Percentiles rank a stretch among this genome's conserved stretches.
Conservation (phyloP, 179 eudicot species). For the Spergularia azorica region DNA sequence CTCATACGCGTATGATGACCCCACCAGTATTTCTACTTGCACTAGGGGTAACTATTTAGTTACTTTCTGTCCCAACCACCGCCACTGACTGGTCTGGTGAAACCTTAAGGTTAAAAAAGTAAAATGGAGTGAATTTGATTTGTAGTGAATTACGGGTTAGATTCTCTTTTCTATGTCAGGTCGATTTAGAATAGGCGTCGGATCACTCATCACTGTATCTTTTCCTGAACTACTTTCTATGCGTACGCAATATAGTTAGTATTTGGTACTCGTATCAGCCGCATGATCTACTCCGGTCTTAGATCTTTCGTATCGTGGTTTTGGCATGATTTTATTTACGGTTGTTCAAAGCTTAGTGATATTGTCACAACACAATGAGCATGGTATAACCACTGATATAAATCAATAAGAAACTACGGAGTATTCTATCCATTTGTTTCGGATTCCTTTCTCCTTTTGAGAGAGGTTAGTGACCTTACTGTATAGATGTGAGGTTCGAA, state of each 20-base stretch:
- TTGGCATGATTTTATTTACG: no score
- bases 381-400: no score
- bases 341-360: no score
- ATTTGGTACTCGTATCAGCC: no score
- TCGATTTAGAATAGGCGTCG: slow-evolving; percentile 27
- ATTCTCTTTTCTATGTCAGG: slow-evolving; percentile 35
- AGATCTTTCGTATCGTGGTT: no score
- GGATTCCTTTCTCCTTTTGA: no score
- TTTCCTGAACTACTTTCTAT: not conserved
- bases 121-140: slow-evolving; percentile 6
- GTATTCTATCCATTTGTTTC: no score
- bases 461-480: no score
- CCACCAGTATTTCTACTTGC: slow-evolving; percentile 94
- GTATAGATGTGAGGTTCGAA: no score
- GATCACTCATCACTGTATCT: slow-evolving; percentile 11
- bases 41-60: slow-evolving; percentile 73
- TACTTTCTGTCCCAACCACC: slow-evolving; percentile 84
- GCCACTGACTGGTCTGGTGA: not conserved
- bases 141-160: slow-evolving; percentile 26
- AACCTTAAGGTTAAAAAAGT: not conserved
- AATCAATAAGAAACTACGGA: no score
- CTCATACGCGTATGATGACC: slow-evolving; percentile 96
- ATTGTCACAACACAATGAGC: no score
- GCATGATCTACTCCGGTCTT: no score
- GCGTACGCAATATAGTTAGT: not conserved